A percentile compares a stretch with the other conserved stretches of the same genome.
phyloP scores from a whole-genome alignment of 495 filamentous ascomycete genomes.

The Sabuloglossum arenarium region DNA sequence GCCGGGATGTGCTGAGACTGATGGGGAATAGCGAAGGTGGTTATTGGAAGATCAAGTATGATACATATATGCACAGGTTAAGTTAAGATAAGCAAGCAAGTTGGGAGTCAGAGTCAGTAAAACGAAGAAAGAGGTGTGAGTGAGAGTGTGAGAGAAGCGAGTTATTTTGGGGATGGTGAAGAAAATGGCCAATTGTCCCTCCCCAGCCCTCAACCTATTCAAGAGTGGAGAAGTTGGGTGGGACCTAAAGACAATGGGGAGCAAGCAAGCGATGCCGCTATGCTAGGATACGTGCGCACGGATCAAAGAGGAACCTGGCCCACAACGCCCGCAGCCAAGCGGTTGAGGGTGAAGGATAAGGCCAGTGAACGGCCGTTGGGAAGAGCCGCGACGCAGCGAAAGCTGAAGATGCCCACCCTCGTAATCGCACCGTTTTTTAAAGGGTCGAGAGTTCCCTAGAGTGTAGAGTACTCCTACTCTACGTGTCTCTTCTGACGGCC shows the following conservation, averaged over 20 bases:
- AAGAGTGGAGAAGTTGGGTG: neutral
- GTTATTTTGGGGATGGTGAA: neutral
- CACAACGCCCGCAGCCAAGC: neutral
- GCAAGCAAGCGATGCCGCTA: slow-evolving; percentile 1
- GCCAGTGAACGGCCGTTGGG: neutral
- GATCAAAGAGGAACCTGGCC: neutral
- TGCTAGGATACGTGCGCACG: neutral
- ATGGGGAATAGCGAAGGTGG: neutral
- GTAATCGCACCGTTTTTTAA: neutral
- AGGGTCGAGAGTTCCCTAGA: neutral
- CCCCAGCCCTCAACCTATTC: neutral
- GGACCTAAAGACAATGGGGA: neutral
- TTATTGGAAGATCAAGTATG: neutral
- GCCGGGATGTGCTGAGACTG: neutral
- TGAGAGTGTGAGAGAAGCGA: neutral
- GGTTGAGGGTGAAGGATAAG: neutral
- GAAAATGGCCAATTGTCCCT: neutral
- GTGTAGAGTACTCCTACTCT: neutral
- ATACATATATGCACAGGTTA: neutral
- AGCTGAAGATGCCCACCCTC: neutral
- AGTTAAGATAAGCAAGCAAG: too few relatives aligned
- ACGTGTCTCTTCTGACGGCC: neutral
- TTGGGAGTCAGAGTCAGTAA: neutral
- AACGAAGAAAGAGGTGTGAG: neutral
- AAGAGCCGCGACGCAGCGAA: slow-evolving; percentile 1